These are phyloP conservation scores for Penicillium capsulatum DNA, from an alignment of 2,329 filamentous ascomycete species.

Conservation along the genomic window DNA sequence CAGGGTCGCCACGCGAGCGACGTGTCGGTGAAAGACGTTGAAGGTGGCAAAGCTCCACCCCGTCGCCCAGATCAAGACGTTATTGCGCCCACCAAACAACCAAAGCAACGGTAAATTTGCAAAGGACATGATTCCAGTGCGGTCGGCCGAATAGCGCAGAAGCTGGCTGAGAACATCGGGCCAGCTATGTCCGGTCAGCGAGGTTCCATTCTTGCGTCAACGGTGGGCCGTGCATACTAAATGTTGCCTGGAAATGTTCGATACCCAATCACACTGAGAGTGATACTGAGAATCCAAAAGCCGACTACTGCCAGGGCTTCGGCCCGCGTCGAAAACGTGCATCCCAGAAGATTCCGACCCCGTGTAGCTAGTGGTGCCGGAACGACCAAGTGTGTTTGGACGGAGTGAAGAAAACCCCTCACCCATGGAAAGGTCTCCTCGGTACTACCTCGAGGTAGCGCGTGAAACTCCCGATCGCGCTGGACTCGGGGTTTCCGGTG, in stretches of 20 bases:
- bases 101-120: constrained; percentile 62
- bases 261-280: constrained; percentile 46
- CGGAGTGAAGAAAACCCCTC: constrained; percentile 26
- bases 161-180: constrained; percentile 35
- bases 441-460: constrained; percentile 2
- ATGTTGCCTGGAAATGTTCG: constrained; percentile 45
- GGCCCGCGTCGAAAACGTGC: constrained; percentile 47
- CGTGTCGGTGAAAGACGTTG: constrained; percentile 64
- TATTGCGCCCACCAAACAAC: constrained; percentile 65
- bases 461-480: constrained; percentile 1
- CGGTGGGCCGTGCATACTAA: constrained; percentile 35
- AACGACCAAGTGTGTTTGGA: constrained; percentile 39
- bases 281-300: constrained; percentile 45
- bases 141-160: constrained; percentile 57
- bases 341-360: constrained; percentile 41
- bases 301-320: constrained; percentile 44
- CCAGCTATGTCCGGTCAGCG: constrained; percentile 24
- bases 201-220: too few relatives aligned
- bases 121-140: constrained; percentile 61
- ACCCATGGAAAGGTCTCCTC: constrained; percentile 1
- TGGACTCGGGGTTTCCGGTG: constrained; percentile 6
- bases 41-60: constrained; percentile 66
- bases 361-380: constrained; percentile 44
- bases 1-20: constrained; percentile 59
- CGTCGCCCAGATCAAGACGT: constrained; percentile 61